A percentile compares a stretch with the other conserved stretches of the same genome.
Conservation (phyloP, 108 stramenopile species). For the Cyclotella distinguenda region DNA sequence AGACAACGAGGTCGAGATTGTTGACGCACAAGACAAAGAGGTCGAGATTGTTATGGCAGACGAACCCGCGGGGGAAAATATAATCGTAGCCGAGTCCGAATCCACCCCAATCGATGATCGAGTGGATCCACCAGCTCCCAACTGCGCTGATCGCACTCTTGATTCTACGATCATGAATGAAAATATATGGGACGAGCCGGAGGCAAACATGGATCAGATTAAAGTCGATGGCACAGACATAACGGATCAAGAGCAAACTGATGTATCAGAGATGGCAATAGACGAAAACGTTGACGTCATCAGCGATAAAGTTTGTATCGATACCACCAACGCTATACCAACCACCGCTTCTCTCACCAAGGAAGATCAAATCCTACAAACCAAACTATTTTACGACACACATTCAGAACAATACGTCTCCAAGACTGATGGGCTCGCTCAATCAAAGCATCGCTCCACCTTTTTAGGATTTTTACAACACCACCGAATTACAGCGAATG, state of each 20-base stretch:
- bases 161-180: no score
- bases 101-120: neutral
- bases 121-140: neutral
- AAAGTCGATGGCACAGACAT: neutral
- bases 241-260: neutral
- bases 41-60: no score
- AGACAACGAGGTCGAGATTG: neutral
- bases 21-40: neutral
- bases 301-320: neutral
- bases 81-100: neutral
- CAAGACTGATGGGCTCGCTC: neutral
- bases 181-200: neutral
- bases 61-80: neutral
- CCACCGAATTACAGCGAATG: neutral
- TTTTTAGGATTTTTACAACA: conserved; percentile 13
- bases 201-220: neutral
- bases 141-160: no score
- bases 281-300: neutral
- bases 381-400: conserved; percentile 29
- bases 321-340: neutral
- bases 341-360: neutral
- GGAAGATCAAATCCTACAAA: conserved; percentile 11
- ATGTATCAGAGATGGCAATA: neutral
- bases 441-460: conserved; percentile 5
- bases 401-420: conserved; percentile 18